A percentile compares a stretch with the other conserved stretches of the same genome.
phyloP scores from a whole-genome alignment of 2,329 filamentous ascomycete species.

The Venturia aucupariae region DNA sequence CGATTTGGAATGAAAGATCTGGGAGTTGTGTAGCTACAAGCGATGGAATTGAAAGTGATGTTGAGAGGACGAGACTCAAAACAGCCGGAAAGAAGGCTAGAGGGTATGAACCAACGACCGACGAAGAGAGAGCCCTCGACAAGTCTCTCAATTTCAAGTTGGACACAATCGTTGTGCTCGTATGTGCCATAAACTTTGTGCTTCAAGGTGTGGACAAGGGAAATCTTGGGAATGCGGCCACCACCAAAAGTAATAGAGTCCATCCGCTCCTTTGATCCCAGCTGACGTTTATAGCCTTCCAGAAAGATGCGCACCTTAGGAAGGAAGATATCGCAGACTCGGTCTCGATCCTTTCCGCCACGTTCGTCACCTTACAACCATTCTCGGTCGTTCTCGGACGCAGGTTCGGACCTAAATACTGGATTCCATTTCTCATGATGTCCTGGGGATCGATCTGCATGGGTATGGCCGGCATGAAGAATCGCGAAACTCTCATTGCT shows the following conservation, averaged over 20 bases:
- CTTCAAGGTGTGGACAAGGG: conserved; percentile 46
- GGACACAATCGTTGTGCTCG: conserved; percentile 41
- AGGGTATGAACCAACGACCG: neutral
- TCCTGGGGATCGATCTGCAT: conserved; percentile 37
- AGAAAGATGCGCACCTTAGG: neutral
- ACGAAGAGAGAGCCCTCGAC: neutral
- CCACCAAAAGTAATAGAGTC: neutral
- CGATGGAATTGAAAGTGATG: neutral
- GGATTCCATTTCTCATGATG: conserved; percentile 27
- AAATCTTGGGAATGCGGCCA: conserved; percentile 26
- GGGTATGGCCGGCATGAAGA: conserved; percentile 31
- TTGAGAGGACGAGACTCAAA: neutral
- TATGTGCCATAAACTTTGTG: conserved; percentile 42
- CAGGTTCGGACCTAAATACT: conserved; percentile 32
- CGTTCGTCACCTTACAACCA: conserved; percentile 35
- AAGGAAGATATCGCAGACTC: neutral
- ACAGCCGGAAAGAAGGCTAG: neutral
- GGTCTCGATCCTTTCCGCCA: conserved; percentile 15
- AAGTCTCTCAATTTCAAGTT: conserved; percentile 29
- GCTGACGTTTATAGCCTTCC: conserved; percentile 36
- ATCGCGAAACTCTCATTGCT: conserved; percentile 27
- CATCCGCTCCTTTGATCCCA: neutral
- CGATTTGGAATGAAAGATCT: neutral
- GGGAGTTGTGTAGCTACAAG: too few species aligned
- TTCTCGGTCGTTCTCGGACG: conserved; percentile 32